These are phyloP conservation scores for Cryphonectria naterciae DNA, from an alignment of 2,329 filamentous ascomycete genomes.

Conservation along the genomic window DNA sequence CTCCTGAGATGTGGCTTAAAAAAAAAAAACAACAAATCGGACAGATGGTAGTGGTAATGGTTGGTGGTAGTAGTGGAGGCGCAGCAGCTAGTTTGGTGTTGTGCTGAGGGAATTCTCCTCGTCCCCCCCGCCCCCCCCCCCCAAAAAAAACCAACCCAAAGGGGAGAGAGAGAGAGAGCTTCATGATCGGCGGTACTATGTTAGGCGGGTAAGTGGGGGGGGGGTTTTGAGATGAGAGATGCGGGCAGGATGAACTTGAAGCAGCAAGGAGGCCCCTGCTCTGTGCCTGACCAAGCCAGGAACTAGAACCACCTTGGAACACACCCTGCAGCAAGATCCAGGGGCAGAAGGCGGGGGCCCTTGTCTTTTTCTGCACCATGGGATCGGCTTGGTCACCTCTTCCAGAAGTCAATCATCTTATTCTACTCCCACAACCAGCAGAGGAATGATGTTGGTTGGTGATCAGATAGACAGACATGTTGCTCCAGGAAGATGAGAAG, in stretches of 20 bases:
- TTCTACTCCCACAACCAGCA: not conserved
- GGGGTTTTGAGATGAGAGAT: not conserved
- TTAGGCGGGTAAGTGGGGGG: not conserved
- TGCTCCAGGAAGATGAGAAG: not conserved
- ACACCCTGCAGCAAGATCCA: slow-evolving; percentile 10
- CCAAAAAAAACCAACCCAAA: too few species aligned
- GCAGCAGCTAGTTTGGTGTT: not conserved
- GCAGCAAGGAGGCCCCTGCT: not conserved
- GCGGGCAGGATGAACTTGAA: not conserved
- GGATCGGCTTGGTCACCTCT: not conserved
- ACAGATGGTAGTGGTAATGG: not conserved
- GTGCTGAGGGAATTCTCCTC: not conserved
- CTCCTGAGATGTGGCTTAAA: not conserved
- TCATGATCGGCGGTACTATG: not conserved
- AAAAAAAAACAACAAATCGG: not conserved
- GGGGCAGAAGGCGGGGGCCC: slow-evolving; percentile 2
- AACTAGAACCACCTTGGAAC: slow-evolving; percentile 8
- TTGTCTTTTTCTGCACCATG: not conserved
- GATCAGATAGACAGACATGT: too few species aligned
- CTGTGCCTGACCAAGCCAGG: not conserved
- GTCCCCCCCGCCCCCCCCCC: too few species aligned
- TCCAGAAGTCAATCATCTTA: not conserved
- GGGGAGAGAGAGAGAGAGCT: not conserved
- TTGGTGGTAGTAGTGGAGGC: not conserved
- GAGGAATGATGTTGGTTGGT: not conserved